Percentiles rank a stretch among this genome's conserved stretches.
phyloP scores from a whole-genome alignment of 2,329 filamentous ascomycete genomes.

The Aspergillus ustus region DNA sequence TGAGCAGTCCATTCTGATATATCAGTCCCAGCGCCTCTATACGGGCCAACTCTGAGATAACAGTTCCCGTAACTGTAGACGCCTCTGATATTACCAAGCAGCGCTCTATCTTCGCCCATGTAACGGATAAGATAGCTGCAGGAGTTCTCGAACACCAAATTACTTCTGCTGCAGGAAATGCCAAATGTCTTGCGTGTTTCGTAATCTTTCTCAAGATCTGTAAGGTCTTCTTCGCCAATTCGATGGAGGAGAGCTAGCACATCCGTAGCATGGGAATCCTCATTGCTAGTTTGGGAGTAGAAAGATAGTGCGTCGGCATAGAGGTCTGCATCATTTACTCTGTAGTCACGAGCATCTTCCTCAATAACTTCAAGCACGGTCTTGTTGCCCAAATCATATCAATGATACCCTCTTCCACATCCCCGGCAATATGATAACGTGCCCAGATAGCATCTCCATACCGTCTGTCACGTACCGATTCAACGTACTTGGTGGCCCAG shows the following conservation, averaged over 20 bases:
- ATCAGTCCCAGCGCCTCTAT: neutral
- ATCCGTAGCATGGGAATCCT: conserved; percentile 2
- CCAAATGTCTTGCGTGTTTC: neutral
- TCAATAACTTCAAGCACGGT: neutral
- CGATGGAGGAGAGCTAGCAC: neutral
- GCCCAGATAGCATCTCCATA: too few species aligned
- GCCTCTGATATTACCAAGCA: neutral
- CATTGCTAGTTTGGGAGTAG: neutral
- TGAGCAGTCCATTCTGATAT: neutral
- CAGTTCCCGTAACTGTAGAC: neutral
- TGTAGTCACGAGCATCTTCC: neutral
- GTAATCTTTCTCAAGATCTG: neutral
- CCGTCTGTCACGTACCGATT: neutral
- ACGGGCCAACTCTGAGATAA: neutral
- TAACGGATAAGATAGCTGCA: neutral
- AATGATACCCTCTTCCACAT: neutral
- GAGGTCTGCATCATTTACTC: neutral
- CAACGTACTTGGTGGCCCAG: neutral
- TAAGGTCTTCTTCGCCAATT: neutral
- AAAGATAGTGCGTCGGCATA: neutral
- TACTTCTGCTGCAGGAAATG: neutral
- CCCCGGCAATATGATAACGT: neutral
- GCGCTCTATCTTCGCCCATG: neutral
- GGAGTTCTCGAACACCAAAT: neutral
- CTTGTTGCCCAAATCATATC: neutral